A percentile compares a stretch with the other conserved stretches of the same genome.
Conservation (phyloP, 1,284 basidiomycete species). For the Retiboletus flavoniger region DNA sequence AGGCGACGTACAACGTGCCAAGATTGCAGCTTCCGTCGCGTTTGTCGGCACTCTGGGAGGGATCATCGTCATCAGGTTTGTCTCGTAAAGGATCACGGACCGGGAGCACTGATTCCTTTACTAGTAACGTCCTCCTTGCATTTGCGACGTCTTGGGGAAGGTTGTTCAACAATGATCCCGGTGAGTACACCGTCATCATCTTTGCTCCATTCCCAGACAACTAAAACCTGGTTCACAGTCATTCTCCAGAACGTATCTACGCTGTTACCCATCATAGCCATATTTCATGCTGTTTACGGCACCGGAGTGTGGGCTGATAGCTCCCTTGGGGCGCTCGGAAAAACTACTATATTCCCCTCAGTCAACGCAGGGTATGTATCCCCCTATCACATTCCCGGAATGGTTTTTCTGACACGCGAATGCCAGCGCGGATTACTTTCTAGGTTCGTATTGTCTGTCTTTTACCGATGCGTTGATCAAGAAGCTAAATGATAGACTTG, state of each 20-base stretch:
- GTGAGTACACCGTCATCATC: constrained; percentile 9
- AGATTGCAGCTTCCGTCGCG: constrained; percentile 22
- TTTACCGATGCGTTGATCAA: background rate
- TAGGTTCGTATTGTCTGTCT: constrained; percentile 18
- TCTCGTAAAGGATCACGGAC: background rate
- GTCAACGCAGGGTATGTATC: constrained; percentile 24
- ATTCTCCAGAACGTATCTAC: constrained; percentile 19
- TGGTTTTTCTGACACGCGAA: constrained; percentile 4
- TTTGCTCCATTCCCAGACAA: background rate
- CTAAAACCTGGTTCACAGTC: constrained; percentile 5
- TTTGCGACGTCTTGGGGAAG: constrained; percentile 24
- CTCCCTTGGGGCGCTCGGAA: constrained; percentile 24
- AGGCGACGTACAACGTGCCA: constrained; percentile 24
- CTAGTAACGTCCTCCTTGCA: constrained; percentile 21
- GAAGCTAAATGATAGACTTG: background rate
- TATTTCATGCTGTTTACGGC: constrained; percentile 26
- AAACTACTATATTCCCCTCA: constrained; percentile 28
- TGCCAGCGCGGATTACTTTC: constrained; percentile 21
- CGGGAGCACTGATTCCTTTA: background rate
- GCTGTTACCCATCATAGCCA: constrained; percentile 24
- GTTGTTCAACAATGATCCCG: constrained; percentile 28
- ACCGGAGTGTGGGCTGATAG: constrained; percentile 26
- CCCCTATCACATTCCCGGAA: background rate
- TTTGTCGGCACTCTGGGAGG: constrained; percentile 20
- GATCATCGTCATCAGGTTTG: constrained; percentile 21